Evolutionary conservation across 148 eudicot genomes (phyloP).

Genomic region (Rhododendron ferrugineum): DNA sequence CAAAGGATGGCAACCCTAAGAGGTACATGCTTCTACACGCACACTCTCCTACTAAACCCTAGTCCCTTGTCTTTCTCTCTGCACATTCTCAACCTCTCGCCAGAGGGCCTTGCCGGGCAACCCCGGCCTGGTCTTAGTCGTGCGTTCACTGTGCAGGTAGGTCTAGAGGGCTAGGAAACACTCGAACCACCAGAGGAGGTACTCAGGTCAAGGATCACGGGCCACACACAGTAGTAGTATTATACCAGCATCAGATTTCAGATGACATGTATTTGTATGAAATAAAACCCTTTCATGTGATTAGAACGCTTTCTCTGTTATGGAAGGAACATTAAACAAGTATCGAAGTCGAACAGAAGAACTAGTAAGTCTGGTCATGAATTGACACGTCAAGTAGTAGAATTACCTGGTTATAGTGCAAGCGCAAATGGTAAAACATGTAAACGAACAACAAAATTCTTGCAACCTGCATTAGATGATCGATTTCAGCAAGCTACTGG

Average conservation of each 20-base stretch:
- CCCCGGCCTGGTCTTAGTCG: too few species aligned
- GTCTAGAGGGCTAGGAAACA: too few species aligned
- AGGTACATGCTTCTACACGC: too few species aligned
- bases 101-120: too few species aligned
- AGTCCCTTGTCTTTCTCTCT: too few species aligned
- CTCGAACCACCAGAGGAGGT: too few species aligned
- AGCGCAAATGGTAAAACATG: constrained; percentile 91
- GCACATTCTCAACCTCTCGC: too few species aligned
- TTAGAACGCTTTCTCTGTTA: neutral
- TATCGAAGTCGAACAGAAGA: neutral
- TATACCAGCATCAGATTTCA: neutral
- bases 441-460: constrained; percentile 90
- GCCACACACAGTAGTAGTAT: too few species aligned
- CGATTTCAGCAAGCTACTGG: constrained; percentile 2
- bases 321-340: neutral
- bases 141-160: too few species aligned
- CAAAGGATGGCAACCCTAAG: too few species aligned
- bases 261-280: neutral
- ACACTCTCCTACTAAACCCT: too few species aligned
- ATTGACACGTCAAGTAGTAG: neutral
- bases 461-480: constrained; percentile 70
- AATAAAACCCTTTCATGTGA: neutral
- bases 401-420: constrained; percentile 86
- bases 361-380: neutral
- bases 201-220: too few species aligned